Conservation (phyloP, 1,284 basidiomycete species). For the Apiotrichum brassicae region DNA sequence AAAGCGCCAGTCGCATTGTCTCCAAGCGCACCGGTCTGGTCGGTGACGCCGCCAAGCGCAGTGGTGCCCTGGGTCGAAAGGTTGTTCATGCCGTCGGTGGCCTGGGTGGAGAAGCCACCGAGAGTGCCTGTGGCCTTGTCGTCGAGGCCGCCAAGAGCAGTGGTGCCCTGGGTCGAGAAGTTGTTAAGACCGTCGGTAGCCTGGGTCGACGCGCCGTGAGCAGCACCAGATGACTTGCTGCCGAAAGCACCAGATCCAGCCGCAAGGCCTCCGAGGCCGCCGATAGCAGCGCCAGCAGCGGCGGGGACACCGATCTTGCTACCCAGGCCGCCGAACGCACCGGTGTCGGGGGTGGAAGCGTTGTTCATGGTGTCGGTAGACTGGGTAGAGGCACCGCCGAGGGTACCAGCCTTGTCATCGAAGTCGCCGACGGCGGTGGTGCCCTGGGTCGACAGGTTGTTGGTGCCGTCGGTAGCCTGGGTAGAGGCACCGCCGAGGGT, state of each 20-base stretch:
- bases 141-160: no score
- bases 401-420: not conserved
- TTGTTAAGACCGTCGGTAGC: no score
- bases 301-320: not conserved
- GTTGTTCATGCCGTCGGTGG: not conserved
- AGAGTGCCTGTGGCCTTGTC: no score
- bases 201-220: no score
- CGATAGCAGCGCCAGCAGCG: no score
- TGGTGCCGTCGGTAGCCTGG: not conserved
- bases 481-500: not conserved
- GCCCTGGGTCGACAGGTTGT: no score
- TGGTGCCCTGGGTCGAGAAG: no score
- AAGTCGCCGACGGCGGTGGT: no score
- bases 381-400: not conserved
- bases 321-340: not conserved
- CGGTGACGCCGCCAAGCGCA: not conserved
- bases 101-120: not conserved
- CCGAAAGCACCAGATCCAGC: no score
- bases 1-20: not conserved
- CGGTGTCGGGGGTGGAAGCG: not conserved
- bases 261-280: no score
- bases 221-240: no score
- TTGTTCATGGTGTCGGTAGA: not conserved
- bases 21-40: not conserved
- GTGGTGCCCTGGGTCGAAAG: not conserved